Evolutionary conservation across 345 rosid genomes (phyloP).

Genomic region (Barbarea vulgaris): DNA sequence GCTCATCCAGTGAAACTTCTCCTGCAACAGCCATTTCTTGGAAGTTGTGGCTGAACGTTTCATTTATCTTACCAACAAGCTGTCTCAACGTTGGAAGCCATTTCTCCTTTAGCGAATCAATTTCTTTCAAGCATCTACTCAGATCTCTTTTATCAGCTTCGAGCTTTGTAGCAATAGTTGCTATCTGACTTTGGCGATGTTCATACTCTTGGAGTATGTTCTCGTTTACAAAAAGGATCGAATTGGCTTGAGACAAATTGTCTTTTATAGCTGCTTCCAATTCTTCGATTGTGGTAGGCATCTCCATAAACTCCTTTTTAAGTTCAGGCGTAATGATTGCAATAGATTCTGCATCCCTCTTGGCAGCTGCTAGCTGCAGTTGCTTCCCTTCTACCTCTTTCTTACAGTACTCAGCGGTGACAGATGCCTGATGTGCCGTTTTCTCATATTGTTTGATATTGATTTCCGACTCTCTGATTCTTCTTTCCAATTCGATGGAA

Average conservation of each 20-base stretch:
- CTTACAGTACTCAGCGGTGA: constrained; percentile 58
- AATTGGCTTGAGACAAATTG: constrained; percentile 76
- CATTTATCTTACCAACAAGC: constrained; percentile 79
- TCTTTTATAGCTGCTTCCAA: constrained; percentile 91
- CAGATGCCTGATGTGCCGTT: constrained; percentile 60
- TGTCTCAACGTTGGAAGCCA: constrained; percentile 92
- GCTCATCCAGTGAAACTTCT: constrained; percentile 90
- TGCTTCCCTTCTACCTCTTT: constrained; percentile 60
- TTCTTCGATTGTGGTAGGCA: constrained; percentile 87
- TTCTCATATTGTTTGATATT: constrained; percentile 73
- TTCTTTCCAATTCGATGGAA: constrained; percentile 74
- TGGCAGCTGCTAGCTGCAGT: constrained; percentile 63
- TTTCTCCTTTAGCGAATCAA: constrained; percentile 67
- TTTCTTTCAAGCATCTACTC: constrained; percentile 59
- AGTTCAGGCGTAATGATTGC: constrained; percentile 79
- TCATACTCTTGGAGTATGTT: constrained; percentile 83
- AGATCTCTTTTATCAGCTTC: constrained; percentile 69
- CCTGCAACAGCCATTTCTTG: constrained; percentile 98
- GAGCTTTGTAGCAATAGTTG: constrained; percentile 49
- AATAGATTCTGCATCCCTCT: constrained; percentile 78
- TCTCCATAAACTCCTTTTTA: constrained; percentile 71
- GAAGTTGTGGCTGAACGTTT: constrained; percentile 86
- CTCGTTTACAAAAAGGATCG: constrained; percentile 76
- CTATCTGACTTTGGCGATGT: constrained; percentile 69
- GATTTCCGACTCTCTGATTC: constrained; percentile 73